phyloP scores from a whole-genome alignment of 495 filamentous ascomycete genomes.

The Viridothelium virens region DNA sequence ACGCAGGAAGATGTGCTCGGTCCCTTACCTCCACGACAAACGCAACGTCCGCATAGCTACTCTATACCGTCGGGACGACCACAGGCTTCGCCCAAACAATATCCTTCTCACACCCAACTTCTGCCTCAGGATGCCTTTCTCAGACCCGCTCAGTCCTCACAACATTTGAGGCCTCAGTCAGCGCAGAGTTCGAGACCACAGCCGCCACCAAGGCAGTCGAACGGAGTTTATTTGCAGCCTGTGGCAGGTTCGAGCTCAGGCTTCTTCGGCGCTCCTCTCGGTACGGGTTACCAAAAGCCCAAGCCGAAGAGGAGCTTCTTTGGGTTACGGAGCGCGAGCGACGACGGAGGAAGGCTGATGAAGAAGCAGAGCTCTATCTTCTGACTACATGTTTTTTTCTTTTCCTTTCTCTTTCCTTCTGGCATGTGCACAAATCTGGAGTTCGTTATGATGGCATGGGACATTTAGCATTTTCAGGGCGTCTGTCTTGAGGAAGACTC shows the following conservation, averaged over 20 bases:
- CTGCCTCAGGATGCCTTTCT: slow-evolving; percentile 11
- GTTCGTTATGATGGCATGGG: neutral
- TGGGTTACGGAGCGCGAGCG: slow-evolving; percentile 29
- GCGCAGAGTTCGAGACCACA: slow-evolving; percentile 7
- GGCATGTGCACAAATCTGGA: neutral
- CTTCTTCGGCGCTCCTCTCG: slow-evolving; percentile 20
- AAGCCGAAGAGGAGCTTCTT: slow-evolving; percentile 37
- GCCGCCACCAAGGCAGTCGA: slow-evolving; percentile 16
- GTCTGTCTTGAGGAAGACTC: neutral
- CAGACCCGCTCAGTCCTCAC: neutral
- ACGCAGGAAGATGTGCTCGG: slow-evolving; percentile 37
- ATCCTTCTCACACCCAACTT: slow-evolving; percentile 8
- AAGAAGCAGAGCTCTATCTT: slow-evolving; percentile 11
- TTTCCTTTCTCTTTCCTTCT: too few species aligned
- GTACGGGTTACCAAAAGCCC: slow-evolving; percentile 1
- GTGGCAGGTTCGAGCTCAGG: slow-evolving; percentile 18
- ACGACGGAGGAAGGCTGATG: slow-evolving; percentile 16
- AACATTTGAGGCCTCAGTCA: slow-evolving; percentile 1
- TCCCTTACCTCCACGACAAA: slow-evolving; percentile 31
- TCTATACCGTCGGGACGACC: neutral
- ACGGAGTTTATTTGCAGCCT: slow-evolving; percentile 24
- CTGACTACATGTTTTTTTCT: neutral
- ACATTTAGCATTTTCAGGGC: neutral
- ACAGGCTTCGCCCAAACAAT: neutral
- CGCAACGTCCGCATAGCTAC: slow-evolving; percentile 25